phyloP scores from a whole-genome alignment of 2,329 filamentous ascomycete genomes.

The Alternaria triticina region DNA sequence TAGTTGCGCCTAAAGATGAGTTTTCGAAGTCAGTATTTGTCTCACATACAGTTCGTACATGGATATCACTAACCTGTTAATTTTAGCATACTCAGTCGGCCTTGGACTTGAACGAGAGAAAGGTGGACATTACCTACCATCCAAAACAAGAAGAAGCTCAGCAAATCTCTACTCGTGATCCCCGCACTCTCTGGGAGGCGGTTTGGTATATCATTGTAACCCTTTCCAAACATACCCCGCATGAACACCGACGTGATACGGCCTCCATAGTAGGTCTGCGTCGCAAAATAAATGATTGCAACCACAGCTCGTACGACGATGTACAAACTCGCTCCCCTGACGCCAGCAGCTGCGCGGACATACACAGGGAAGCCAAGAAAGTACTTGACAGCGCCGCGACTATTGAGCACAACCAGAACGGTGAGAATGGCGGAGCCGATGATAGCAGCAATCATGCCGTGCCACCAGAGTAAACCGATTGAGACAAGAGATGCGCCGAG shows the following conservation, averaged over 20 bases:
- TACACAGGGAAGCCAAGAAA: slow-evolving; percentile 27
- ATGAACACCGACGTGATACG: slow-evolving; percentile 29
- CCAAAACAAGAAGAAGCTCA: slow-evolving; percentile 33
- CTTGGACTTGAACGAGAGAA: background rate
- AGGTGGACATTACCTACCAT: slow-evolving; percentile 7
- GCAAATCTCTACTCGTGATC: slow-evolving; percentile 37
- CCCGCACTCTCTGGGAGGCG: slow-evolving; percentile 53
- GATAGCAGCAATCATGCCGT: slow-evolving; percentile 24
- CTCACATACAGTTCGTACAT: background rate
- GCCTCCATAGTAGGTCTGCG: slow-evolving; percentile 27
- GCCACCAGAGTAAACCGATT: slow-evolving; percentile 27
- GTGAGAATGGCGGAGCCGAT: slow-evolving; percentile 26
- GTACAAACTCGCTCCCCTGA: slow-evolving; percentile 25
- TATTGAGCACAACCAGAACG: slow-evolving; percentile 23
- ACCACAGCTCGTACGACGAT: slow-evolving; percentile 25
- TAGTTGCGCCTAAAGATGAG: slow-evolving; percentile 21
- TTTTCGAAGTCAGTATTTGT: background rate
- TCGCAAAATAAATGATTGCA: slow-evolving; percentile 27
- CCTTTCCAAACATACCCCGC: slow-evolving; percentile 25
- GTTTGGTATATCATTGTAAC: slow-evolving; percentile 49
- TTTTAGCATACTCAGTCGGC: background rate
- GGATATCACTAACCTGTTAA: background rate
- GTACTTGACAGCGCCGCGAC: slow-evolving; percentile 27
- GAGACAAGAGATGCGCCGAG: slow-evolving; percentile 27
- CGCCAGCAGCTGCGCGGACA: slow-evolving; percentile 24